A percentile compares a stretch with the other conserved stretches of the same genome.
These are phyloP conservation scores for Talaromyces sp. DNA, from an alignment of 2,329 filamentous ascomycete species.

Conservation along the genomic window DNA sequence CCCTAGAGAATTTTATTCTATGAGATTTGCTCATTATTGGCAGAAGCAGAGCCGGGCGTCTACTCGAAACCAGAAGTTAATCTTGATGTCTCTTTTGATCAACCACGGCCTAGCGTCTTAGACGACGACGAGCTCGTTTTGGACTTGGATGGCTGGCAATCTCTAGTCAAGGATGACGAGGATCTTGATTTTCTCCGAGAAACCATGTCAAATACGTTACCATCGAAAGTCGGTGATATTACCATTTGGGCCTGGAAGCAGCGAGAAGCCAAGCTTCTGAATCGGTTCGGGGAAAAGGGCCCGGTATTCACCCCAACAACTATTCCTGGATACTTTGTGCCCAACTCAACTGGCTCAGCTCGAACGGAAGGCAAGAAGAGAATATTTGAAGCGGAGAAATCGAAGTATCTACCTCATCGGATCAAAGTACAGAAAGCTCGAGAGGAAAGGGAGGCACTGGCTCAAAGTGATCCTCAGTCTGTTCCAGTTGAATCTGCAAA, in stretches of 20 bases:
- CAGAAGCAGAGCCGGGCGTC: not conserved
- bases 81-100: slow-evolving; percentile 58
- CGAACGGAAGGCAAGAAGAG: slow-evolving; percentile 92
- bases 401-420: slow-evolving; percentile 94
- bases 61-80: slow-evolving; percentile 49
- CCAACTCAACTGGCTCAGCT: slow-evolving; percentile 79
- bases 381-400: slow-evolving; percentile 96
- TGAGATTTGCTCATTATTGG: not conserved
- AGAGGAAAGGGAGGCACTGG: slow-evolving; percentile 79
- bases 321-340: slow-evolving; percentile 72
- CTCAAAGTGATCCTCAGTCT: slow-evolving; percentile 60
- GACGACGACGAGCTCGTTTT: slow-evolving; percentile 63
- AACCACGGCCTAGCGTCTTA: slow-evolving; percentile 62
- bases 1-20: not conserved
- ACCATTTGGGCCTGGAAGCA: slow-evolving; percentile 68
- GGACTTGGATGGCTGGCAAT: slow-evolving; percentile 69
- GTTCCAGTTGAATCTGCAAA: slow-evolving; percentile 68
- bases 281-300: slow-evolving; percentile 56
- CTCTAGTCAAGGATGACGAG: slow-evolving; percentile 66
- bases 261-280: slow-evolving; percentile 68
- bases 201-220: slow-evolving; percentile 47
- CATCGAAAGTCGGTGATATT: slow-evolving; percentile 55
- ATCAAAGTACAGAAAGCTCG: slow-evolving; percentile 91
- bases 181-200: slow-evolving; percentile 58
- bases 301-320: slow-evolving; percentile 51